Evolutionary conservation across 75 land plant species (phyloP).

Genomic region (Chamaecyparis obtusa): DNA sequence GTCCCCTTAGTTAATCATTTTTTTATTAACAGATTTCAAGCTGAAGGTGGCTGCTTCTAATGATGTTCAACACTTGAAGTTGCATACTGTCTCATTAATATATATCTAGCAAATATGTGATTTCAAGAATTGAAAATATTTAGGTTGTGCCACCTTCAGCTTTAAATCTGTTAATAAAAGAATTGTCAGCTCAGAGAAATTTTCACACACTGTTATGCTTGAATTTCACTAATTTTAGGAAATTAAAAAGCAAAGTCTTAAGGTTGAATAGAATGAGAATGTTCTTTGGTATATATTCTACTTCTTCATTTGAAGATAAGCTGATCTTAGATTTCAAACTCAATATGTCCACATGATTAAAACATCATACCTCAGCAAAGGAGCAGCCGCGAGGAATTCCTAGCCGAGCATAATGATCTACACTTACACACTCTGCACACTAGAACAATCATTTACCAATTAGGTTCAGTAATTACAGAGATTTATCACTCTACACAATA

Average conservation of each 20-base stretch:
- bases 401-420: constrained; percentile 65
- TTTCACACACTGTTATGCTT: not conserved
- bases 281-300: not conserved
- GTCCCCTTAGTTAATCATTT: too few species aligned
- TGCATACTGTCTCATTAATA: too few species aligned
- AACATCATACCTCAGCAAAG: constrained; percentile 36
- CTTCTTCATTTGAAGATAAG: not conserved
- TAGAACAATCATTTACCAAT: constrained; percentile 14
- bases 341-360: not conserved
- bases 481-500: not conserved
- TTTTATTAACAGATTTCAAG: not conserved
- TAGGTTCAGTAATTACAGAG: not conserved
- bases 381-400: constrained; percentile 43
- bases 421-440: constrained; percentile 61
- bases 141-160: not conserved
- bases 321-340: not conserved
- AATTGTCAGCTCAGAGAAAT: not conserved
- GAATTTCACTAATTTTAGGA: not conserved
- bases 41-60: not conserved
- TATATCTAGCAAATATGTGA: not conserved
- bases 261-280: not conserved
- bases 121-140: not conserved
- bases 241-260: not conserved
- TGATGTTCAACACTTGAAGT: not conserved
- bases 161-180: not conserved